Evolutionary conservation across 345 rosid species (phyloP), one percentile per base, ranked within the genome.

Genomic region (Kandelia obovata): DNA sequence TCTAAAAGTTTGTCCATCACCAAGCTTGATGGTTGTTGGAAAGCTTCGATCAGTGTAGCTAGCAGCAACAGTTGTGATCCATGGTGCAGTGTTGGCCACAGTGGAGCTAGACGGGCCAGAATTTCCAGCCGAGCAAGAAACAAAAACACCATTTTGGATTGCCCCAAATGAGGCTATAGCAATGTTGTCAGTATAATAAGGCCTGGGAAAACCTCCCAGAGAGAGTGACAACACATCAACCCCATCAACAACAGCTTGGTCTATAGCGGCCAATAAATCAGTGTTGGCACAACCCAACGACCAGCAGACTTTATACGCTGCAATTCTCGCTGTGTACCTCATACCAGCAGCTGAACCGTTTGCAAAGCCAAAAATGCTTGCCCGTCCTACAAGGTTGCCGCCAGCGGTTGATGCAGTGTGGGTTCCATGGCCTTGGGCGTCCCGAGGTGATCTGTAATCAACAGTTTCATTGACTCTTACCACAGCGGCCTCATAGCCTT

Each of bases 41-140:
- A 92, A 92, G 63, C 87, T 87, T 60, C 88, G 70, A 70, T 89
- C 89, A 0, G 74, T 80, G 77, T 83, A 83, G 81, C 92, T 87
- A 7, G 98, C 98, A 15, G 91, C 98, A 0, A 90, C 97, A 0
- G 98, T 92, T 88, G 81, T 87, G 58, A 92, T 75, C 98, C 98
- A 92, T 0, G 98, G 96, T 6, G 96, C 92, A 0, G 83, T 78
- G 55, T 92, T 92, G 58, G 75, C 76, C 0, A 78, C 79, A 0
- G 89, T 78, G n/a, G 86, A 85, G n/a, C 43, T 35, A 1, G 23
- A 13, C 0, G 98, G 96, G 16, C 98, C 98, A 0, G 84, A 78
- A 68, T 93, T 93, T 13, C 96, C 96, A 0, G 92, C 98, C 1
- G 96, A 87, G 81, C 89, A 89, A 8, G 96, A 77, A 55, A 93